Evolutionary conservation across 805 yeast species (phyloP).

Genomic region (Cyberlindnera sargentensis): DNA sequence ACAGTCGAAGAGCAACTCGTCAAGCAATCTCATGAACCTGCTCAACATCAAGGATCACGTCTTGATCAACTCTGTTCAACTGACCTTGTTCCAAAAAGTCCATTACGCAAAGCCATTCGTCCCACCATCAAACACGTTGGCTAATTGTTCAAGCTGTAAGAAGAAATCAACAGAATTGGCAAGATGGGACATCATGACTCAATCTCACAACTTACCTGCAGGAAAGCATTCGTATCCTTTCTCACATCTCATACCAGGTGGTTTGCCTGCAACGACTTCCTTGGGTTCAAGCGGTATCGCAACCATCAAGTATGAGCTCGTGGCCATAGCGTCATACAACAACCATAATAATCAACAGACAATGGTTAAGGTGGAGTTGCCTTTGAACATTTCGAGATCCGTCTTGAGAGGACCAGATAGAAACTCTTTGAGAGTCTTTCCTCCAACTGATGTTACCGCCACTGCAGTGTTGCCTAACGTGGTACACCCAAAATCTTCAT

Average conservation of each 20-base stretch:
- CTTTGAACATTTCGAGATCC: constrained; percentile 70
- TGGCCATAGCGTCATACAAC: constrained; percentile 50
- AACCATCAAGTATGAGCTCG: constrained; percentile 63
- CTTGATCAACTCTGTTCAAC: constrained; percentile 48
- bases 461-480: constrained; percentile 85
- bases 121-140: constrained; percentile 42
- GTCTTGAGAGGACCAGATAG: constrained; percentile 77
- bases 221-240: constrained; percentile 89
- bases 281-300: constrained; percentile 48
- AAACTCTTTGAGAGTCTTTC: constrained; percentile 84
- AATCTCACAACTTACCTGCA: constrained; percentile 46
- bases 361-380: constrained; percentile 43
- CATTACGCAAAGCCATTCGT: constrained; percentile 60
- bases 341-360: constrained; percentile 26
- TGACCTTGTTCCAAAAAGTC: constrained; percentile 68
- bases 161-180: constrained; percentile 57
- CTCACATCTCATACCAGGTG: constrained; percentile 82
- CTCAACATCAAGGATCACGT: constrained; percentile 34
- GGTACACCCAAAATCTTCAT: constrained; percentile 78
- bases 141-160: constrained; percentile 53
- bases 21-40: constrained; percentile 22
- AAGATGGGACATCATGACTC: constrained; percentile 77
- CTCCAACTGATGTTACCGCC: constrained; percentile 89
- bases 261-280: constrained; percentile 67
- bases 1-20: constrained; percentile 16